Conservation (phyloP, 306 rosid genomes). For the Alnus rubra region DNA sequence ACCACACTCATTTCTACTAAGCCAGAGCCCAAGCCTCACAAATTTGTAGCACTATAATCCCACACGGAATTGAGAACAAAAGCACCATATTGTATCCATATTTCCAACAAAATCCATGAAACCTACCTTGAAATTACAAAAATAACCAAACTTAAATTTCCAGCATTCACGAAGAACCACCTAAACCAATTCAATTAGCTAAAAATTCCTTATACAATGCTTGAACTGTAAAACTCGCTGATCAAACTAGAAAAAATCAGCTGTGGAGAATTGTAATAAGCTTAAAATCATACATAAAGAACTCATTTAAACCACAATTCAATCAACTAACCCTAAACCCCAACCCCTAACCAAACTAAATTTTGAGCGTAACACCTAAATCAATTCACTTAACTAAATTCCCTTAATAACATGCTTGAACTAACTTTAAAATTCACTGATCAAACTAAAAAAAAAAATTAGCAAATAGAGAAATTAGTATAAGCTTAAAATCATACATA, state of each 20-base stretch:
- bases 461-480: background rate
- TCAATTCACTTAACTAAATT: background rate
- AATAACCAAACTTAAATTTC: background rate
- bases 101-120: background rate
- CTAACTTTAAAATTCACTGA: background rate
- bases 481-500: background rate
- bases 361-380: background rate
- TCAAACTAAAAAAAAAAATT: background rate
- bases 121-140: background rate
- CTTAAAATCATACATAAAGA: background rate
- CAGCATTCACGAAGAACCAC: background rate
- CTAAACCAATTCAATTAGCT: background rate
- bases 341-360: background rate
- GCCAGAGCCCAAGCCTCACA: background rate
- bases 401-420: background rate
- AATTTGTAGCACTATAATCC: background rate
- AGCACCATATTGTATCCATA: background rate
- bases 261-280: background rate
- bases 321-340: background rate
- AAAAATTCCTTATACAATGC: background rate
- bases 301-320: background rate
- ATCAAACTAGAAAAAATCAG: background rate
- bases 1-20: constrained; percentile 47
- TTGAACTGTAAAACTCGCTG: background rate
- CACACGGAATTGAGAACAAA: background rate